Evolutionary conservation across 2,329 filamentous ascomycete species (phyloP), one percentile per base, ranked within the genome.

Genomic region (Thermoascus crustaceus): DNA sequence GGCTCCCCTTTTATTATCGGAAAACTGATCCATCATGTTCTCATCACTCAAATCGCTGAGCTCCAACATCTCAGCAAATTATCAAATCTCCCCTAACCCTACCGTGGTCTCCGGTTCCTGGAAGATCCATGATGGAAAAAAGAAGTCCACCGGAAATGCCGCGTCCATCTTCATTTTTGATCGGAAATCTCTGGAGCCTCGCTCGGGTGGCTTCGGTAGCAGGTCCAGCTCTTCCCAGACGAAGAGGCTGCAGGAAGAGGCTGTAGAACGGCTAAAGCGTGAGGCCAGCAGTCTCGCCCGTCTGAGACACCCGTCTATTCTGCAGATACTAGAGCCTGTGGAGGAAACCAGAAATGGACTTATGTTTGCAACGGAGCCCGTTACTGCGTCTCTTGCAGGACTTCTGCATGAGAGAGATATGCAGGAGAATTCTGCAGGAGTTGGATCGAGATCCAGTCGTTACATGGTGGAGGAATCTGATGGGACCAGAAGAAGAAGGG

Each of bases 51-150:
- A 96, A 66, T 93, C 89, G 45, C 89, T 96, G 60, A 82, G 80
- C 46, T 89, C 84, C 41, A 94, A 95, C 65, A 96, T 98, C 66
- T 80, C 80, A 40, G 80, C 82, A 56, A 93, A 94, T 66, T 98
- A 98, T 64, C 78, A 82, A 48, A 72, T 96, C 46, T 81, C 85
- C 14, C 72, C 80, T 17, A 78, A 76, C 40, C 76, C 83, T 7
- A 81, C 78, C n/a, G 83, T 86, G 34, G 78, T 78, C 34, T 85
- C 88, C 10, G 91, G 91, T 11, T 85, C 88, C 39, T 98, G 91
- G 91, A 94, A 87, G 68, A 91, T 98, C 53, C 89, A 89, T 72
- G 88, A 95, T 66, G 88, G 85, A 40, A 96, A 94, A 70, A 93
- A 93, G 67, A 96, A 95, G 66, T 86, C 83, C 19, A 94, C 87